Conservation (phyloP, 83 land plant species). For the Diphasiastrum complanatum region DNA sequence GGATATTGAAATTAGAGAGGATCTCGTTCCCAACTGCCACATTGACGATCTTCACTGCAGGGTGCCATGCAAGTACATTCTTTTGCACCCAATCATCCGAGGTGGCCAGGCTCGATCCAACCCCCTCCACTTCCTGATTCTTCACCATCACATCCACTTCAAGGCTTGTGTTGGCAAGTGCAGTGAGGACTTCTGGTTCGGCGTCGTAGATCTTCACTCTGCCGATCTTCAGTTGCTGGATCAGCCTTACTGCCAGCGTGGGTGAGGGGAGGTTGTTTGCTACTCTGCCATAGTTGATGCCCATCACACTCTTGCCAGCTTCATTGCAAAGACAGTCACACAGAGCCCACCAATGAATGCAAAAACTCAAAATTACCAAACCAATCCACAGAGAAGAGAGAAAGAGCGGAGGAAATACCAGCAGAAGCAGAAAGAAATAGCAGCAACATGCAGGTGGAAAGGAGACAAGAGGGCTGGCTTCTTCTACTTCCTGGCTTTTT, state of each 20-base stretch:
- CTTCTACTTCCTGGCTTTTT: too few relatives aligned
- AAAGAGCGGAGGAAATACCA: too few relatives aligned
- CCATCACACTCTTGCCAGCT: too few relatives aligned
- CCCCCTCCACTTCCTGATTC: slow-evolving; percentile 13
- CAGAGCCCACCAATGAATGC: too few relatives aligned
- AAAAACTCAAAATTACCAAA: too few relatives aligned
- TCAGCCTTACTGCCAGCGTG: neutral
- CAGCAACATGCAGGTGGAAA: too few relatives aligned
- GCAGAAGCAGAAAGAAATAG: too few relatives aligned
- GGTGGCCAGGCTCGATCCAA: slow-evolving; percentile 5
- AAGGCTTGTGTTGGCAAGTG: slow-evolving; percentile 25
- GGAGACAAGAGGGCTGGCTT: too few relatives aligned
- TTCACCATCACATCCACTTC: slow-evolving; percentile 5
- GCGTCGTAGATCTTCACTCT: slow-evolving; percentile 23
- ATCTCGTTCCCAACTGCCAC: slow-evolving; percentile 27
- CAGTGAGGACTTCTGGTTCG: neutral
- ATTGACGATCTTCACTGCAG: slow-evolving; percentile 12
- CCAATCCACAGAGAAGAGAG: too few relatives aligned
- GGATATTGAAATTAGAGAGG: neutral
- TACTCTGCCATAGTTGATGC: slow-evolving; percentile 18
- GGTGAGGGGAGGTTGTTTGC: slow-evolving; percentile 15
- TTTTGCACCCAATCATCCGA: slow-evolving; percentile 16
- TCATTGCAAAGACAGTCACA: too few relatives aligned
- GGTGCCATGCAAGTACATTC: slow-evolving; percentile 9
- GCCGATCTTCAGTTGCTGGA: neutral